These are phyloP conservation scores for Flaveria ramosissima DNA, from an alignment of 129 eudicot species.

Conservation along the genomic window DNA sequence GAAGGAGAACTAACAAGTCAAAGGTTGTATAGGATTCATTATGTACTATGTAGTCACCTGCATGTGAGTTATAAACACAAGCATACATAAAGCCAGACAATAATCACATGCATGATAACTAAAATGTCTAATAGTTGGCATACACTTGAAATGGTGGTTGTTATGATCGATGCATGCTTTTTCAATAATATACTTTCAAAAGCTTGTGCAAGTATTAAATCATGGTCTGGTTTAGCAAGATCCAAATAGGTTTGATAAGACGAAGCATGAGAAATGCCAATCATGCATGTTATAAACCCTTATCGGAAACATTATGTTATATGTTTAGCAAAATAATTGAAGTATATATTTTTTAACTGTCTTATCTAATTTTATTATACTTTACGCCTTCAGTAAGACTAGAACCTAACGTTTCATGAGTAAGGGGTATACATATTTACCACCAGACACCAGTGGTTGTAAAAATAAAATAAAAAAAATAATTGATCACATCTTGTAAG, in stretches of 20 bases:
- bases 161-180: conserved; percentile 1
- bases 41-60: conserved; percentile 22
- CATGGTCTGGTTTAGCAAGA: not conserved
- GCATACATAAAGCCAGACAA: conserved; percentile 33
- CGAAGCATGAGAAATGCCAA: conserved; percentile 16
- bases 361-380: no score
- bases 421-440: no score
- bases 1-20: conserved; percentile 19
- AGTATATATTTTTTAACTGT: no score
- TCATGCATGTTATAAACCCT: conserved; percentile 15
- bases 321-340: not conserved
- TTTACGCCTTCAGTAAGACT: no score
- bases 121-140: conserved; percentile 27
- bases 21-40: conserved; percentile 20
- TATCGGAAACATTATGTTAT: not conserved
- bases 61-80: conserved; percentile 29
- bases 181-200: conserved; percentile 19
- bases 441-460: no score
- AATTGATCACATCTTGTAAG: no score
- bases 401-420: no score
- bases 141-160: conserved; percentile 34
- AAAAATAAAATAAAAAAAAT: no score
- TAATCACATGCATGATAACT: conserved; percentile 40
- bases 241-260: conserved; percentile 4
- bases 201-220: not conserved